A percentile compares a stretch with the other conserved stretches of the same genome.
Evolutionary conservation across 1,284 basidiomycete species (phyloP).

Genomic region (Rhodofomes roseus): DNA sequence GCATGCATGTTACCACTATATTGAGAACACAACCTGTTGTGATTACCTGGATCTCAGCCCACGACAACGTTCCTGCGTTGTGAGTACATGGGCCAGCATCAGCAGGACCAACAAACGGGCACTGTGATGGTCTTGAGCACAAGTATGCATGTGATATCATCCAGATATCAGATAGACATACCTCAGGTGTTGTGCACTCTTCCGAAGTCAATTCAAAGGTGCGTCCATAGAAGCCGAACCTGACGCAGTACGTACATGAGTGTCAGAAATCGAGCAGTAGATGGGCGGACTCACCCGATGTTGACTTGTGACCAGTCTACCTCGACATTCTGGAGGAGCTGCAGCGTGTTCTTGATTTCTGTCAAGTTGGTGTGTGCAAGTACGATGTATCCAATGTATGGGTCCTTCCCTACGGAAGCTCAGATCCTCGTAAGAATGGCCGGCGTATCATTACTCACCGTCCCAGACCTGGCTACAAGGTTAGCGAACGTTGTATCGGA

Average conservation of each 20-base stretch:
- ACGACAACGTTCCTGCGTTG: conserved; percentile 10
- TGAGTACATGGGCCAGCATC: conserved; percentile 10
- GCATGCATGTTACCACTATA: too few relatives aligned
- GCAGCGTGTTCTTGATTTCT: conserved; percentile 16
- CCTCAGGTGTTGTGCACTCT: conserved; percentile 2
- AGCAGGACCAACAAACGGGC: conserved; percentile 10
- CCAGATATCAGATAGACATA: background rate
- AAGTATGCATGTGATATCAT: background rate
- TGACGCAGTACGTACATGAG: background rate
- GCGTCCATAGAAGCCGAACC: conserved; percentile 16
- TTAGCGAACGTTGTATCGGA: background rate
- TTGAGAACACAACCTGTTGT: too few relatives aligned
- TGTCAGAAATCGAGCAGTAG: conserved; percentile 5
- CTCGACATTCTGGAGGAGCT: conserved; percentile 14
- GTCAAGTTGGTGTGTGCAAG: conserved; percentile 13
- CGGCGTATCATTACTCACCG: background rate
- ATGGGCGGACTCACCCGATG: background rate
- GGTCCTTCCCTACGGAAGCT: background rate
- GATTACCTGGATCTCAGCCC: conserved; percentile 10
- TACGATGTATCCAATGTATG: conserved; percentile 10
- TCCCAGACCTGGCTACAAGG: background rate
- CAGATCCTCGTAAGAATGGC: background rate
- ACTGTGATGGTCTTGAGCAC: background rate
- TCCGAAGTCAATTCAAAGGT: conserved; percentile 6
- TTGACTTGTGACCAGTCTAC: conserved; percentile 3